Conservation (phyloP, 208 protist genomes). For the Jaenimonas drosophilae region DNA sequence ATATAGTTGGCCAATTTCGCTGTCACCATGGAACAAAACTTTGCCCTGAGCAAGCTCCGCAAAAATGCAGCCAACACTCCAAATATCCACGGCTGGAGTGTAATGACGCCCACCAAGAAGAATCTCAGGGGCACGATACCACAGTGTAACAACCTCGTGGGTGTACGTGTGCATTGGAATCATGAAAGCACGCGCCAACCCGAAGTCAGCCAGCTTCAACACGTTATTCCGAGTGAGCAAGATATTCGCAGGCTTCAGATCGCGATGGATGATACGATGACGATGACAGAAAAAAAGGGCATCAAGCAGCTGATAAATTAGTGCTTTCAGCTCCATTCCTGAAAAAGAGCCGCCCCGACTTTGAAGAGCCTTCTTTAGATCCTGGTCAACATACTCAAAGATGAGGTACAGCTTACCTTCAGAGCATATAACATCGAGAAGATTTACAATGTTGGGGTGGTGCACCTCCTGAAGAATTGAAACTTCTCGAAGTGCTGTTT, state of each 20-base stretch:
- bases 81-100: slow-evolving; percentile 99
- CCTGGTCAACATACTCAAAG: slow-evolving; percentile 89
- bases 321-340: slow-evolving; percentile 63
- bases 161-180: slow-evolving; percentile 98
- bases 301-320: slow-evolving; percentile 88
- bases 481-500: slow-evolving; percentile 97
- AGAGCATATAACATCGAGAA: slow-evolving; percentile 83
- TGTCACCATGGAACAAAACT: slow-evolving; percentile 97
- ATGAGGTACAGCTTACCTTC: slow-evolving; percentile 89
- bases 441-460: slow-evolving; percentile 95
- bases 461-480: slow-evolving; percentile 96
- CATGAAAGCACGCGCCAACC: slow-evolving; percentile 96
- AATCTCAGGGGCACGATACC: slow-evolving; percentile 99
- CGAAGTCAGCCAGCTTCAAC: slow-evolving; percentile 94
- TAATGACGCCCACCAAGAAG: slow-evolving; percentile 99
- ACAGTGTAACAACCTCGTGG: slow-evolving; percentile 99
- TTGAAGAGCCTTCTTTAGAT: slow-evolving; percentile 97
- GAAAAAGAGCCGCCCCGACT: slow-evolving; percentile 58
- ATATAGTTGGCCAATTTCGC: slow-evolving; percentile 97
- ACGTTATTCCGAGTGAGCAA: slow-evolving; percentile 75
- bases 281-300: slow-evolving; percentile 91
- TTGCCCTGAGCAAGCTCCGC: slow-evolving; percentile 93
- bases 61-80: slow-evolving; percentile 99
- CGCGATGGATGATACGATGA: slow-evolving; percentile 91
- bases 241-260: slow-evolving; percentile 96